Evolutionary conservation across 2,329 filamentous ascomycete species (phyloP), one percentile per base, ranked within the genome.

Genomic region (Emergomyces africanus): DNA sequence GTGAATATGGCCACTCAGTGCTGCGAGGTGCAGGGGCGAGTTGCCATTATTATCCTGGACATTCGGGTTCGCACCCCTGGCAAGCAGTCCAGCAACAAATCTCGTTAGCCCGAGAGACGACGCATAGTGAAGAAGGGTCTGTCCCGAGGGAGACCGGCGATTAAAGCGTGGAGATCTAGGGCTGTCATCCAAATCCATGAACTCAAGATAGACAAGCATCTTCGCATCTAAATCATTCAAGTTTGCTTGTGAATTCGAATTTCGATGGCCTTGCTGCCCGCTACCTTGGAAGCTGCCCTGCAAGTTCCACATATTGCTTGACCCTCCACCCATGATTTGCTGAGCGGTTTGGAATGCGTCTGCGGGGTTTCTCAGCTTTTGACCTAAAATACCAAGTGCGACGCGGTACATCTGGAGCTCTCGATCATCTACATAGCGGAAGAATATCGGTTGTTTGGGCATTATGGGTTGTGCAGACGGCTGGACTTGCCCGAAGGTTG

Each of bases 91-190:
- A 14, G 87, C 87, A 55, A 88, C 88, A 63, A 95, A 86, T 53
- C 87, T 82, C 63, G 85, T 82, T 64, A 90, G 81, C 5, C 89
- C 89, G 14, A 91, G 75, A 9, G 87, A 87, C 65, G 85, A 88
- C 1, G 88, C 88, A 62, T 91, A 77, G 67, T 94, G 89, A 62
- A 95, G 80, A 80, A 95, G 86, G 1, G 87, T 90, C 68, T 92
- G 88, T n/a, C 63, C 89, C 14, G 83, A 88, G 1, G 81, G 74
- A 65, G 76, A 75, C 60, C 80, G 81, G 56, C 86, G 75, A 67
- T 94, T 88, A 62, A 88, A 82, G 30, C 81, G 81, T 15, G 87
- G 82, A 65, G 81, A 79, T 62, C 86, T 80, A 3, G 84, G 80
- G 67, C 82, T 89, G 65, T 90, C 86, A 68, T 90, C 86, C 30